These are phyloP conservation scores for Capsicum chinense DNA, from an alignment of 257 asterid genomes.

Conservation along the genomic window DNA sequence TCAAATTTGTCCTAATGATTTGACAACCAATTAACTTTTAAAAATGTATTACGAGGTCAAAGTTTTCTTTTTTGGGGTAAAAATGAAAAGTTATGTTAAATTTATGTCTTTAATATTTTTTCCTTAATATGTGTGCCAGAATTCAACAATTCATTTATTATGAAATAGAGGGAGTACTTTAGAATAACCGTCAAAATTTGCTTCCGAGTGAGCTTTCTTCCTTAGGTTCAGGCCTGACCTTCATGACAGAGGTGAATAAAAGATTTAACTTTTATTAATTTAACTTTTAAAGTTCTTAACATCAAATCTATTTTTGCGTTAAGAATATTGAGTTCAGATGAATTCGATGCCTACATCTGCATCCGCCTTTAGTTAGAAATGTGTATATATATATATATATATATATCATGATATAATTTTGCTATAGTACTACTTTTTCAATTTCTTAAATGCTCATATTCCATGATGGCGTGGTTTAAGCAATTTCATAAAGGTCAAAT, in stretches of 20 bases:
- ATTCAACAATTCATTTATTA: too few species aligned
- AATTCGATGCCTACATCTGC: neutral
- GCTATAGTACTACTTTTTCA: neutral
- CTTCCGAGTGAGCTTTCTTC: neutral
- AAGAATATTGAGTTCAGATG: neutral
- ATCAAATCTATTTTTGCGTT: neutral
- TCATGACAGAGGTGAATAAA: neutral
- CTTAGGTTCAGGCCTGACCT: neutral
- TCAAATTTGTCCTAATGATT: too few species aligned
- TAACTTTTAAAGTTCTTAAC: too few species aligned
- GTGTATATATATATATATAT: neutral
- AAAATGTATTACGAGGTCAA: too few species aligned
- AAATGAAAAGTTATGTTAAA: too few species aligned
- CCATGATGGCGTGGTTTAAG: neutral
- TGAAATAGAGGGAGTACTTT: neutral
- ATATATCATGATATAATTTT: neutral
- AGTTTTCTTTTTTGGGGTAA: too few species aligned
- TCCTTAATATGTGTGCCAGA: too few species aligned
- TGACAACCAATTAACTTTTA: too few species aligned
- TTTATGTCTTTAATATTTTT: too few species aligned
- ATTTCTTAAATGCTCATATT: slow-evolving; percentile 1
- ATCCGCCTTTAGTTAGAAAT: neutral
- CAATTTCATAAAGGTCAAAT: neutral
- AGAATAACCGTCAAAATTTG: neutral
- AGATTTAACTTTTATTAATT: neutral